Base-by-base conservation (phyloP, 2,329 filamentous ascomycete genomes). In the Sporothrix globosa region DNA sequence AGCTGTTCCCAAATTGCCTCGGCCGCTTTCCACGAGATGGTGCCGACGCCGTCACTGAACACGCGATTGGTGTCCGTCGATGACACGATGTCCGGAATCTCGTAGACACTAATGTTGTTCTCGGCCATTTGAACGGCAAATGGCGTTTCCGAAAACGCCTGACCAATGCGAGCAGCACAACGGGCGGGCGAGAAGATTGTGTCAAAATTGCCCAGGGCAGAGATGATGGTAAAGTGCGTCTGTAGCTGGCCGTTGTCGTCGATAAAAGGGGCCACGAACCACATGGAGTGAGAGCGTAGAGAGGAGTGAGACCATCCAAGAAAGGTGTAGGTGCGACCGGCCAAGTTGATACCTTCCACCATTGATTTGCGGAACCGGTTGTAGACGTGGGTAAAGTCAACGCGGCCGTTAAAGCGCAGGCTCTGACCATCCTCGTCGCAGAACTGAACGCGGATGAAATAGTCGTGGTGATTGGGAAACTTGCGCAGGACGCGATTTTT, bases 41-140 rank as follows among this genome's bases (percentile, higher is more conserved):
- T 92, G 0, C 92, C 92, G 0, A 92, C 90, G 1, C 92, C 92
- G 76, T 96, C 92, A 72, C 90, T 93, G 77, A 96, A 96, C 0
- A 89, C 83, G 4, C 88, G 84, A 0, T 79, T 81, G 13, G 85
- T 79, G 44, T 82, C 80, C 0, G 65, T 56, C 1, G 46, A 46
- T 1, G 81, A 85, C 71, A 84, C 81, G 1, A 92, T 81, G 71
- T 92, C 88, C 0, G 76, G 73, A 0, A 89, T 83, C 1, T 72
- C 58, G 0, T 72, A 65, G 6, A 78, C 74, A 1, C 27, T 74
- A 68, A 85, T 83, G 0, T 73, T 72, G 17, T 77, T 74, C 68
- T 80, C 79, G 46, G 78, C 41, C 17, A 90, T 78, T 0, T 83
- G 77, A 0, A 94, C 80, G 0, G 90, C 86, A 54, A 83, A 88